Evolutionary conservation across 176 grass and related monocot species (phyloP).

Genomic region (Tuctoria greenei): DNA sequence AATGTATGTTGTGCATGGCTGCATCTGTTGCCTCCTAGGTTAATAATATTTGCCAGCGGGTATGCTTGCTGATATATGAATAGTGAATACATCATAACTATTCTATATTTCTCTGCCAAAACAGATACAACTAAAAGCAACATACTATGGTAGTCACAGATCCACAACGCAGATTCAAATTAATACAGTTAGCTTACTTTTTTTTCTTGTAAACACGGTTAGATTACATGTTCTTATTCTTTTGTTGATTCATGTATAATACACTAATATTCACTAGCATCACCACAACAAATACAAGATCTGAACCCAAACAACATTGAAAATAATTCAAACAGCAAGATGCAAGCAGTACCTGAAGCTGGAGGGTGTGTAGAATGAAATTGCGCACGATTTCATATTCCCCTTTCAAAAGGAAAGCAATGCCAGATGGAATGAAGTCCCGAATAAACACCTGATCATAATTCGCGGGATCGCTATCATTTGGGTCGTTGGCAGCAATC

Average conservation of each 20-base stretch:
- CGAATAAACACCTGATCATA: slow-evolving; percentile 92
- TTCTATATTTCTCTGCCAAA: neutral
- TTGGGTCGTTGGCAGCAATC: slow-evolving; percentile 83
- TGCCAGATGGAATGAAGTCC: slow-evolving; percentile 85
- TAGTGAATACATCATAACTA: neutral
- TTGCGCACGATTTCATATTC: slow-evolving; percentile 88
- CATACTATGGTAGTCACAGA: neutral
- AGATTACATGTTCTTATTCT: neutral
- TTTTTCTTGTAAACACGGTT: no score
- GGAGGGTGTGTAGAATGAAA: slow-evolving; percentile 90
- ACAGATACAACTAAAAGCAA: neutral
- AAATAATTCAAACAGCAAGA: neutral
- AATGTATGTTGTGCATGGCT: neutral
- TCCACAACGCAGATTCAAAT: neutral
- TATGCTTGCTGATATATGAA: neutral
- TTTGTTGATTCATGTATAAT: neutral
- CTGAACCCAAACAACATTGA: slow-evolving; percentile 1
- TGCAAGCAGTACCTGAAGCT: slow-evolving; percentile 63
- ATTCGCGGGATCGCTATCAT: slow-evolving; percentile 69
- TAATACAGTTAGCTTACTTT: neutral
- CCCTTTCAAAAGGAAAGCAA: slow-evolving; percentile 87
- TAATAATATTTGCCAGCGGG: neutral
- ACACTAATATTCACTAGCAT: neutral
- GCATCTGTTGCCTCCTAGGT: neutral
- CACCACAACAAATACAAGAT: neutral